Evolutionary conservation across 495 filamentous ascomycete species (phyloP), one percentile per base, ranked within the genome.

Genomic region (Lasiosphaeriaceae sp.): DNA sequence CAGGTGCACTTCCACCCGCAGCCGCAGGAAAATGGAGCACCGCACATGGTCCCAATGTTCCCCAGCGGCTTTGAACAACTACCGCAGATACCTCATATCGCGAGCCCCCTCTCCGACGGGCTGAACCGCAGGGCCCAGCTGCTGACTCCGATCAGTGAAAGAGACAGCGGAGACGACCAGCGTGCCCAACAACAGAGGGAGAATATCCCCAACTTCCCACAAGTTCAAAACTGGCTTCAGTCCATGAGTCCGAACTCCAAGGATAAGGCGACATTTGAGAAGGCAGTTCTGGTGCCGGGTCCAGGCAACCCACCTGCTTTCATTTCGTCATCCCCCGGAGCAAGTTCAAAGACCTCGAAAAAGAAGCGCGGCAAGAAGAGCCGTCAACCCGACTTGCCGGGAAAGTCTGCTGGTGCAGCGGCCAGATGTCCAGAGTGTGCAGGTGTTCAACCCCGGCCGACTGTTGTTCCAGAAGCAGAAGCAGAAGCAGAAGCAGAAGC

Each of bases 111-210:
- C 34, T 19, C 24, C 12, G 12, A 34, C 50, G 20, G 20, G 7
- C 50, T 60, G 19, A 54, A 46, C 14, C 60, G 64, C 2, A 52
- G 60, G 29, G 21, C 51, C 19, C 45, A 66, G 23, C 14, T 55
- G 12, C 29, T 66, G 34, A 66, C 64, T n/a, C 60, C 64, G 0
- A 66, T 66, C 45, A 63, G 50, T 24, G 64, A 66, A 52, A 51
- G 52, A 22, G 60, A 65, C 41, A 65, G 64, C 29, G 14, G 41
- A 16, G 64, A 66, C 14, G 54, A 52, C n/a, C 17, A 22, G 1
- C 56, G 52, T 14, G 22, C 44, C 22, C 55, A 55, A 23, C 54
- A 55, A 11, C 23, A 43, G 34, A 35, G 47, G 29, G 60, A 62
- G 54, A 66, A 58, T 46, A 34, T 34, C 17, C 55, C 55, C 11